Evolutionary conservation across 129 eudicot species (phyloP).

Genomic region (Oenanthe sinensis): DNA sequence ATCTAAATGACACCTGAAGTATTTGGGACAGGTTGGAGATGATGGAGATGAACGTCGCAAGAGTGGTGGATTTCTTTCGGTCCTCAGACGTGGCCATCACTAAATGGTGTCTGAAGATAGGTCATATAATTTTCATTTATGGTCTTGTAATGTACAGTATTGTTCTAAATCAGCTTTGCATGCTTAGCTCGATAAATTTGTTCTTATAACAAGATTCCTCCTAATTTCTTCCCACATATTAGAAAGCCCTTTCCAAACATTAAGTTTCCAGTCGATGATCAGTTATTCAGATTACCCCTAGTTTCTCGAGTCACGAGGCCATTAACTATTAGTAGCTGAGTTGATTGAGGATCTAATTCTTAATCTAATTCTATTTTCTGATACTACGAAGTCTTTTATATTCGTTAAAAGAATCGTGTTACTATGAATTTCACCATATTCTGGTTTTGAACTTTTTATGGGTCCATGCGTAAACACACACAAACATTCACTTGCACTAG

Average conservation of each 20-base stretch:
- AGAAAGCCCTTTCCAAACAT: neutral
- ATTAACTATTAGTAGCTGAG: too few relatives aligned
- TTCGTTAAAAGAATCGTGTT: too few relatives aligned
- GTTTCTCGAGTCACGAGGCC: neutral
- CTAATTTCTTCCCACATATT: neutral
- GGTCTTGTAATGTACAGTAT: slow-evolving; percentile 13
- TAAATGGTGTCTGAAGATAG: slow-evolving; percentile 6
- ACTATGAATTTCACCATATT: too few relatives aligned
- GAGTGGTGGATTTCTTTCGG: slow-evolving; percentile 66
- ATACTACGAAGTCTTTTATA: too few relatives aligned
- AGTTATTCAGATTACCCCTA: neutral
- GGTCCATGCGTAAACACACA: too few relatives aligned
- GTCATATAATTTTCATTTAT: neutral
- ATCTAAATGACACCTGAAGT: slow-evolving; percentile 11
- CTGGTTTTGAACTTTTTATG: too few relatives aligned
- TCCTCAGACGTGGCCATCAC: slow-evolving; percentile 58
- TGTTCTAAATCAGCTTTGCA: neutral
- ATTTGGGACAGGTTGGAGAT: slow-evolving; percentile 51
- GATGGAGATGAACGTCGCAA: slow-evolving; percentile 42
- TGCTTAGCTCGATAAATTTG: neutral
- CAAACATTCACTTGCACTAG: too few relatives aligned
- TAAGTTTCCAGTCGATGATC: neutral
- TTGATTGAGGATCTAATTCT: neutral
- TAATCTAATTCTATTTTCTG: too few relatives aligned
- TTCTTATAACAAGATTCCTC: neutral